phyloP scores from a whole-genome alignment of 352 stramenopile genomes.

The Phytophthora pinifolia region DNA sequence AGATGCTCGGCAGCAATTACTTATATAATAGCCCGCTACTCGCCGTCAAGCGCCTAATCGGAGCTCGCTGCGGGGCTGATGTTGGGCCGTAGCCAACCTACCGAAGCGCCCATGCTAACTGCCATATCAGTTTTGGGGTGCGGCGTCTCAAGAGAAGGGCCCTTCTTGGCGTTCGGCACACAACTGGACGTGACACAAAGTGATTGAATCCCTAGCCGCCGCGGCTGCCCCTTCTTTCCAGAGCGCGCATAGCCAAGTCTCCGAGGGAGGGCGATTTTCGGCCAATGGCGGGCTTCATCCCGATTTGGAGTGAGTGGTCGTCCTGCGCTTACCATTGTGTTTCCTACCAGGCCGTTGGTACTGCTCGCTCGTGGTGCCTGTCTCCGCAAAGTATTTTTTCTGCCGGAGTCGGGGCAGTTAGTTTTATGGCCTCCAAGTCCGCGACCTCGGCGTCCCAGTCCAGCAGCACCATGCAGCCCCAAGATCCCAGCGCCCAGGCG shows the following conservation, averaged over 20 bases:
- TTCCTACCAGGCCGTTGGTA: slow-evolving; percentile 41
- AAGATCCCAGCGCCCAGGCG: slow-evolving; percentile 25
- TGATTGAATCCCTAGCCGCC: slow-evolving; percentile 26
- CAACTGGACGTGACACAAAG: slow-evolving; percentile 13
- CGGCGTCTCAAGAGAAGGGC: slow-evolving; percentile 40
- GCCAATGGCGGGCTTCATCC: background rate
- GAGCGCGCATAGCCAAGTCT: slow-evolving; percentile 24
- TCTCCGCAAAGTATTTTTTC: slow-evolving; percentile 37
- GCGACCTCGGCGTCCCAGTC: slow-evolving; percentile 37
- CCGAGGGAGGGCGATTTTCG: slow-evolving; percentile 2
- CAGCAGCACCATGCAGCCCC: slow-evolving; percentile 32
- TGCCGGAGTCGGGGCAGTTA: slow-evolving; percentile 36
- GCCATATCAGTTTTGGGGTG: slow-evolving; percentile 7
- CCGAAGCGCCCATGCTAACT: background rate
- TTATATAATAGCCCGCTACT: too few relatives aligned
- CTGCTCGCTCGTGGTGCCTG: slow-evolving; percentile 30
- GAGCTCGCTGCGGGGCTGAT: too few relatives aligned
- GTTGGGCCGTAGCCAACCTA: too few relatives aligned
- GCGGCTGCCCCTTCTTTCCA: slow-evolving; percentile 33
- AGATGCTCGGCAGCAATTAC: too few relatives aligned
- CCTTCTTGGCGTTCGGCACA: slow-evolving; percentile 11
- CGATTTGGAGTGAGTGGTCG: slow-evolving; percentile 30
- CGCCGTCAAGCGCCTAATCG: too few relatives aligned
- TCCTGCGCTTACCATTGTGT: slow-evolving; percentile 41
- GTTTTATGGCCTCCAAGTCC: slow-evolving; percentile 63